Evolutionary conservation across 441 rosid genomes (phyloP).

Genomic region (Bocquillonia castaneifolia): DNA sequence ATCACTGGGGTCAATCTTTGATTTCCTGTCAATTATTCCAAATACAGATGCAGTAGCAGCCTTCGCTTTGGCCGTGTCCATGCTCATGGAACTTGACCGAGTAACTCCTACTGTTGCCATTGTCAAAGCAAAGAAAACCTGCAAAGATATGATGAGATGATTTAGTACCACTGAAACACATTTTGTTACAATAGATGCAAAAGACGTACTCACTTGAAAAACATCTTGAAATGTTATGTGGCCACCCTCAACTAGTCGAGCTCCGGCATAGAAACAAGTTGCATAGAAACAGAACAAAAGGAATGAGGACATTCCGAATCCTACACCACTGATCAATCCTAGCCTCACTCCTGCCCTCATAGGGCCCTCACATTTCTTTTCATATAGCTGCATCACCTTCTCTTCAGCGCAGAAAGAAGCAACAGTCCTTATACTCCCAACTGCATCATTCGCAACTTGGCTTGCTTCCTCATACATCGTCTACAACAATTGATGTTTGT

Average conservation of each 20-base stretch:
- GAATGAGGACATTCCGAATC: slow-evolving; percentile 62
- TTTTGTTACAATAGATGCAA: not conserved
- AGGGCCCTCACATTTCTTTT: slow-evolving; percentile 64
- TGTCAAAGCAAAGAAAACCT: slow-evolving; percentile 72
- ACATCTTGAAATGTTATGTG: slow-evolving; percentile 50
- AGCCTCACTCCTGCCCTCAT: slow-evolving; percentile 51
- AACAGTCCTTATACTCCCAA: slow-evolving; percentile 80
- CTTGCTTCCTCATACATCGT: slow-evolving; percentile 86
- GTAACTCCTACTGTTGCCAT: slow-evolving; percentile 57
- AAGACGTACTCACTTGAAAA: slow-evolving; percentile 42
- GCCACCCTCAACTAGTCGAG: slow-evolving; percentile 50
- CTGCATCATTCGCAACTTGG: slow-evolving; percentile 82
- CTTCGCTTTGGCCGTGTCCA: slow-evolving; percentile 60
- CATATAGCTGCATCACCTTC: slow-evolving; percentile 62
- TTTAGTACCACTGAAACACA: not conserved
- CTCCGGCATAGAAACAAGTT: slow-evolving; percentile 71
- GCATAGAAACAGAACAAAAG: slow-evolving; percentile 54
- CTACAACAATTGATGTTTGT: slow-evolving; percentile 31
- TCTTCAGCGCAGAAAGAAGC: slow-evolving; percentile 86
- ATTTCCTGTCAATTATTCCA: slow-evolving; percentile 51
- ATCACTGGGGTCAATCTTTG: slow-evolving; percentile 57
- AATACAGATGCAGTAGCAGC: slow-evolving; percentile 66
- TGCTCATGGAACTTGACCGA: slow-evolving; percentile 54
- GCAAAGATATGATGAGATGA: slow-evolving; percentile 18
- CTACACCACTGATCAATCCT: slow-evolving; percentile 62